Conservation (phyloP, 192 early-diverging fungal species). For the Entrophospora sp. region DNA sequence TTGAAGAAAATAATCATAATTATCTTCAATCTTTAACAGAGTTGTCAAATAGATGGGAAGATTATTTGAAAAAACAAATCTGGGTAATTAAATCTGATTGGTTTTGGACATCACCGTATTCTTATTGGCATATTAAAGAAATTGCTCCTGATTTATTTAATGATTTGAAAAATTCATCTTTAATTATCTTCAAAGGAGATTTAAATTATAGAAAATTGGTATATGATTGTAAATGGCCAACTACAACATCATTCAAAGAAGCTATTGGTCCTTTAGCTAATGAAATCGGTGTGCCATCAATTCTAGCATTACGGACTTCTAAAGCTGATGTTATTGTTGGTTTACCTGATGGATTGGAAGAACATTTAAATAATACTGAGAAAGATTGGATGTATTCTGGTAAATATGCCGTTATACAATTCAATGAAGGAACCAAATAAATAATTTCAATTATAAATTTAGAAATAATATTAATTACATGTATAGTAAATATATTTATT, state of each 20-base stretch:
- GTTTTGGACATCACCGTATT: conserved; percentile 82
- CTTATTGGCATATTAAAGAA: conserved; percentile 71
- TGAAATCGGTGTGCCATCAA: conserved; percentile 44
- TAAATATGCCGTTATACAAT: conserved; percentile 62
- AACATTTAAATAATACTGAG: conserved; percentile 35
- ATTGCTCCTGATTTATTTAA: conserved; percentile 57
- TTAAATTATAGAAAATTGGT: conserved; percentile 92
- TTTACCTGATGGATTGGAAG: conserved; percentile 44
- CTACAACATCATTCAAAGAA: conserved; percentile 70
- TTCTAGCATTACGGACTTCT: conserved; percentile 73
- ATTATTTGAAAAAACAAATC: conserved; percentile 47
- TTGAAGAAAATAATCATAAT: conserved; percentile 26
- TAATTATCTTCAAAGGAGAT: conserved; percentile 94
- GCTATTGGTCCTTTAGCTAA: conserved; percentile 71
- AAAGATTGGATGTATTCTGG: conserved; percentile 63
- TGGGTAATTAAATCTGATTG: conserved; percentile 64
- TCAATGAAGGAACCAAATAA: conserved; percentile 1
- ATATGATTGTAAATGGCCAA: conserved; percentile 85
- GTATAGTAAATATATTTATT: too few relatives aligned
- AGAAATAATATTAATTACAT: too few relatives aligned
- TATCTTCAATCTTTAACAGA: conserved; percentile 37
- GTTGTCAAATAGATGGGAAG: conserved; percentile 57
- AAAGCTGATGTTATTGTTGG: conserved; percentile 83
- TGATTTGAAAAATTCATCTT: conserved; percentile 43
- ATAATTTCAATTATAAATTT: too few relatives aligned